Evolutionary conservation across 331 rosid species (phyloP), one percentile per base, ranked within the genome.

Genomic region (Rhamnella rubrinervis): DNA sequence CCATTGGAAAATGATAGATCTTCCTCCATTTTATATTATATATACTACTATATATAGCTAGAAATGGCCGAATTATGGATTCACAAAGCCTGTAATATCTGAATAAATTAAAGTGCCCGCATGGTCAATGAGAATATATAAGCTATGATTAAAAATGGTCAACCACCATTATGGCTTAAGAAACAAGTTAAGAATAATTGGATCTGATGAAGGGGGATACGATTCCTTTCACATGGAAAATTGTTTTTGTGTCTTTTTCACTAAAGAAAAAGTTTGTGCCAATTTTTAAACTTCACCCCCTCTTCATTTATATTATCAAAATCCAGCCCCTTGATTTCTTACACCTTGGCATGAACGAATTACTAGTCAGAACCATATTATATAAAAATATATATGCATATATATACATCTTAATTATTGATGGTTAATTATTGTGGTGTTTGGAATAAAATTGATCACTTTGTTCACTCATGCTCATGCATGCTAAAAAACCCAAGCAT

Each of bases 171-270:
- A 58, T 31, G 19, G 63, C 46, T 55, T 63, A 16, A 60, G 63
- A 52, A 50, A 55, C n/a, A 63, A 69, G 7, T 35, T 46, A 62
- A 38, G 66, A 73, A 63, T 63, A 58, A 17, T 58, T 17, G 46
- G 65, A 50, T 51, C 37, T 52, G 16, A 25, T 62, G 35, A 4
- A 10, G 67, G 55, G 14, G 75, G 11, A 68, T 73, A 39, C 23
- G 75, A 68, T 73, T 64, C 83, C 56, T 31, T 68, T 56, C 58
- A 31, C 20, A 63, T 40, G 58, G 63, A 55, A 38, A 73, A 68
- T 7, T 71, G 75, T 50, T 11, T 23, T 50, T 13, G 35, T n/a
- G 38, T 47, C 8, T 40, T 61, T 3, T 20, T 41, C 11, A 31
- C 44, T 20, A 63, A 52, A 52, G 49, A 18, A 19, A 59, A 53